Evolutionary conservation across 805 yeast species (phyloP), one percentile per base, ranked within the genome.

Genomic region (Suhomyces kilbournensis): DNA sequence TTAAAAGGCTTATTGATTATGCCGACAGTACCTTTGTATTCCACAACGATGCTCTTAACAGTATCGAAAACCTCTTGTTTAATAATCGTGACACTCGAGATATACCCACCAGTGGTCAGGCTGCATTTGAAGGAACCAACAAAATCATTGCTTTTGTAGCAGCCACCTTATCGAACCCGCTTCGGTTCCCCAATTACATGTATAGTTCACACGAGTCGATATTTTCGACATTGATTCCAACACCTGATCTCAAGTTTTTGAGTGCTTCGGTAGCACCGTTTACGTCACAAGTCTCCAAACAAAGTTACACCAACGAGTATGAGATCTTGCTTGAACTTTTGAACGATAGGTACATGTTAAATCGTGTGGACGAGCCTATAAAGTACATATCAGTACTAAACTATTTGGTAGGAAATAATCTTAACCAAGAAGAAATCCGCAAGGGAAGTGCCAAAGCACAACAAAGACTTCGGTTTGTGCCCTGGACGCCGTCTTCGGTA

Each of bases 181-280:
- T 94, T 44, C 77, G 99, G 59, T 93, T 88, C 66, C 99, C 99
- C 3, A 85, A 94, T 46, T 90, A 90, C 71, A 86, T 91, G 81
- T 92, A 89, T 75, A 88, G 87, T 63, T 90, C 96, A 3, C 71
- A 88, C 58, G 88, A 91, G 39, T 86, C 96, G 47, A 83, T 94
- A 15, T 69, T 90, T 47, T 85, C 97, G 1, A 83, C 93, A 1
- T 69, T 94, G 57, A 81, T 94, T 2, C 97, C 97, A 2, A 85
- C 90, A 0, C 96, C 96, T 0, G 86, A 86, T 44, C 72, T 88
- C 58, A 96, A 90, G 67, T 90, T 88, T 53, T 63, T 75, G 39
- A 66, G 76, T 1, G 63, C 76, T 2, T 66, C 78, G 22, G 64
- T 74, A 19, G 75, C 76, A 1, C 78, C 79, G 2, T 69, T 68